phyloP scores from a whole-genome alignment of 2,329 filamentous ascomycete genomes.

The Amauroascus verrucosus region DNA sequence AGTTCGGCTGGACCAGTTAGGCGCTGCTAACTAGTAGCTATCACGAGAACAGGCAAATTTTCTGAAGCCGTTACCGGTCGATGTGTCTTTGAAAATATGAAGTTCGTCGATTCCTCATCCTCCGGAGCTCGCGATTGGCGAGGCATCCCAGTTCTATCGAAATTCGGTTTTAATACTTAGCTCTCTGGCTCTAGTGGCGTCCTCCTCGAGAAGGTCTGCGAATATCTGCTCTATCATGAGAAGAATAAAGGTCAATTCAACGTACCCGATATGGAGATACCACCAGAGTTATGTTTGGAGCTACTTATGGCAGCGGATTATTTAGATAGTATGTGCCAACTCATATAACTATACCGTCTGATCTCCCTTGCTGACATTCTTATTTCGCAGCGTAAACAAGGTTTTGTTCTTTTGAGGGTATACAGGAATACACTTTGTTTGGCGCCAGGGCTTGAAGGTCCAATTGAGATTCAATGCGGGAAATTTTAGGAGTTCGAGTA shows the following conservation, averaged over 20 bases:
- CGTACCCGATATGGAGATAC: constrained; percentile 57
- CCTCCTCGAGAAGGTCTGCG: constrained; percentile 58
- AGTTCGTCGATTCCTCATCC: constrained; percentile 31
- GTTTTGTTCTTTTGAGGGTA: too few relatives aligned
- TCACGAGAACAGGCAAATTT: constrained; percentile 43
- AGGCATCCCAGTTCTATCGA: neutral
- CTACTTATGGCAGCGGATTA: constrained; percentile 59
- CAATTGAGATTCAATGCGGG: too few relatives aligned
- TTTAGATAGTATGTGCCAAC: constrained; percentile 37
- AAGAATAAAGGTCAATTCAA: constrained; percentile 51
- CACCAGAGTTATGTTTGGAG: constrained; percentile 55
- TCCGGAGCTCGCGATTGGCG: too few relatives aligned
- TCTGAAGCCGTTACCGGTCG: constrained; percentile 49
- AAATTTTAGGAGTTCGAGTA: too few relatives aligned
- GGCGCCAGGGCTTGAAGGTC: too few relatives aligned
- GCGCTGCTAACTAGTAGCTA: neutral
- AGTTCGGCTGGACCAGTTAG: neutral
- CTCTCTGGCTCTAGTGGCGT: constrained; percentile 39
- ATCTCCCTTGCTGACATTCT: neutral
- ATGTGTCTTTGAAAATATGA: constrained; percentile 51
- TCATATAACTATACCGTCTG: neutral
- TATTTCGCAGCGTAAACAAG: neutral
- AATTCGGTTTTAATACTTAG: neutral
- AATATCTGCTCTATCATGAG: constrained; percentile 60
- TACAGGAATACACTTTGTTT: too few relatives aligned